Evolutionary conservation across 2,329 filamentous ascomycete genomes (phyloP), one percentile per base, ranked within the genome.

Genomic region (Colletotrichum sidae): DNA sequence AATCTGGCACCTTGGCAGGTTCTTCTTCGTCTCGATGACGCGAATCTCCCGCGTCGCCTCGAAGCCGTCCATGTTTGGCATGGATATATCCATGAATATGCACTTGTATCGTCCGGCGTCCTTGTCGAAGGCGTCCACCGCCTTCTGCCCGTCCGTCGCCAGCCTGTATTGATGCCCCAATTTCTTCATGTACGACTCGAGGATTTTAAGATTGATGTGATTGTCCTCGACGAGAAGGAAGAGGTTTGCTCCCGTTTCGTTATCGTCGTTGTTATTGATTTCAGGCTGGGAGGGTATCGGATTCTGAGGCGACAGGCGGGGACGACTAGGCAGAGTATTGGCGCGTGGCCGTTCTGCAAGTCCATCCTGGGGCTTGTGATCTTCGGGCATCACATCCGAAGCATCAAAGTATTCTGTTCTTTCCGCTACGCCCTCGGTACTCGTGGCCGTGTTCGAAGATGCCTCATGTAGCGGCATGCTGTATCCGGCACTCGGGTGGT

Each of bases 11-110:
- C 81, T 80, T 0, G 74, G 66, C 0, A 84, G 70, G 0, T 77
- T 74, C 6, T 77, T 71, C 0, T 82, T 75, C 4, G 76, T 73
- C 69, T 88, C 86, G 39, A 83, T 77, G 1, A 79, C 76, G 1
- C 85, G 78, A 12, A 87, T 86, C n/a, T 77, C 75, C 1, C 80
- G 74, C 1, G 84, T 86, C 0, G 82, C 80, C 13, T 82, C 82
- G 3, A 86, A 79, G 0, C 84, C 84, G 65, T 88, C 82, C 70
- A 88, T 83, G 3, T 87, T 73, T 0, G 86, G 86, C 86, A 88
- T 88, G 58, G 80, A 86, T 2, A 87, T 82, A 67, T 88, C 86
- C 70, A 80, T 81, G 5, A 81, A 67, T 0, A 81, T 67, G 54
- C 73, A 77, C 1, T 62, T 64, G 33, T 71, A 79, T 0, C 70